A percentile compares a stretch with the other conserved stretches of the same genome.
phyloP scores from a whole-genome alignment of 208 protist genomes.

The Leishmania mexicana region DNA sequence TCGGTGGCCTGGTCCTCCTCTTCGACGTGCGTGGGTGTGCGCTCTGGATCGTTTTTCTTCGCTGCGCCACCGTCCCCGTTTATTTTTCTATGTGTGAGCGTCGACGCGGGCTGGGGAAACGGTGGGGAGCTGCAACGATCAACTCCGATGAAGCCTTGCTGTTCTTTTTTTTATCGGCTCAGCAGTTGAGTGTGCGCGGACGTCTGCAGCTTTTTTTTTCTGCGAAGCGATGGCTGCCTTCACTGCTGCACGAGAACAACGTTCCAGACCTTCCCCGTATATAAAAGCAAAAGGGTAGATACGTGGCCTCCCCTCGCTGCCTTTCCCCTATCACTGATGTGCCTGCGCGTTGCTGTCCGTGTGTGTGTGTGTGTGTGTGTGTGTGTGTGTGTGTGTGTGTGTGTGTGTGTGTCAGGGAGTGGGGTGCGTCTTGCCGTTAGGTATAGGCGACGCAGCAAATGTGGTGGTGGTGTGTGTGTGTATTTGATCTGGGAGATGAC shows the following conservation, averaged over 20 bases:
- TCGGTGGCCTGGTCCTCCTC: not conserved
- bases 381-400: not conserved
- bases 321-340: not conserved
- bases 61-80: not conserved
- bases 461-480: not conserved
- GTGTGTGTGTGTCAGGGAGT: not conserved
- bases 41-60: not conserved
- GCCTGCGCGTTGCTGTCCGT: not conserved
- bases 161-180: not conserved
- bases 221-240: not conserved
- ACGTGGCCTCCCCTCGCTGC: not conserved
- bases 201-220: not conserved
- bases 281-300: not conserved
- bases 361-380: too few species aligned
- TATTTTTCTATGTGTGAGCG: not conserved
- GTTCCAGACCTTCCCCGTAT: not conserved
- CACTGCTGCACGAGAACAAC: not conserved
- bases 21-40: not conserved
- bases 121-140: too few species aligned
- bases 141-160: not conserved
- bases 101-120: too few species aligned
- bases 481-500: not conserved
- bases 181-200: not conserved
- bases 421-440: too few species aligned
- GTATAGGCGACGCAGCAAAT: too few species aligned